Evolutionary conservation across 257 asterid genomes (phyloP).

Genomic region (Solanum etuberosum): DNA sequence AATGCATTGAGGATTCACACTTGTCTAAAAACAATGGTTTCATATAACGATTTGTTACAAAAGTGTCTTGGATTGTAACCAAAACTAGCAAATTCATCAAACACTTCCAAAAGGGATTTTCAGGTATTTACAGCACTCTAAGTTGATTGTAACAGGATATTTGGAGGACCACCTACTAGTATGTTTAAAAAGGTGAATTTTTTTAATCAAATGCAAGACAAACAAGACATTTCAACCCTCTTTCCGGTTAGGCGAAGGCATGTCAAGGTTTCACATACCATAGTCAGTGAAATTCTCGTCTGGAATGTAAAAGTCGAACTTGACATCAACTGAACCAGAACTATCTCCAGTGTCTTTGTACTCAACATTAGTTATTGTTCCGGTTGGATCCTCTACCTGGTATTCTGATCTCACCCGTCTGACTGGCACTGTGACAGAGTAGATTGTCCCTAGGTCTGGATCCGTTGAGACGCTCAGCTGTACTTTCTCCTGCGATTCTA

Average conservation of each 20-base stretch:
- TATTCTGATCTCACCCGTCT: conserved; percentile 55
- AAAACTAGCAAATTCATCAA: not conserved
- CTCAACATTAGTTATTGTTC: conserved; percentile 64
- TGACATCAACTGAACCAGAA: conserved; percentile 92
- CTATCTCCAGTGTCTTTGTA: conserved; percentile 68
- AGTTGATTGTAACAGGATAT: not conserved
- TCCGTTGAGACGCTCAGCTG: conserved; percentile 83
- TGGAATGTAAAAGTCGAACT: conserved; percentile 83
- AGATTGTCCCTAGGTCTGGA: conserved; percentile 78
- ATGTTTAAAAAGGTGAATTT: not conserved
- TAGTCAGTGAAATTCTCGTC: conserved; percentile 31
- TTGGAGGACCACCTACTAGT: not conserved
- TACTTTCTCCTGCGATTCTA: conserved; percentile 87
- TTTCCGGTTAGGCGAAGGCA: not conserved
- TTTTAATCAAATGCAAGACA: not conserved
- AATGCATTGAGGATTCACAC: not conserved
- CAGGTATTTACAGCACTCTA: not conserved
- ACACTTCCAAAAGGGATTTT: not conserved
- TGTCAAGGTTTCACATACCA: conserved; percentile 5
- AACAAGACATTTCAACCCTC: not conserved
- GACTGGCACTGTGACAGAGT: conserved; percentile 83
- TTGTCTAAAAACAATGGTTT: not conserved
- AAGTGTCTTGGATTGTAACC: not conserved
- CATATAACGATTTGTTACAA: not conserved
- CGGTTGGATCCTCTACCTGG: conserved; percentile 64